These are phyloP conservation scores for Nannochloropsis salina DNA, from an alignment of 108 stramenopile species.

Conservation along the genomic window DNA sequence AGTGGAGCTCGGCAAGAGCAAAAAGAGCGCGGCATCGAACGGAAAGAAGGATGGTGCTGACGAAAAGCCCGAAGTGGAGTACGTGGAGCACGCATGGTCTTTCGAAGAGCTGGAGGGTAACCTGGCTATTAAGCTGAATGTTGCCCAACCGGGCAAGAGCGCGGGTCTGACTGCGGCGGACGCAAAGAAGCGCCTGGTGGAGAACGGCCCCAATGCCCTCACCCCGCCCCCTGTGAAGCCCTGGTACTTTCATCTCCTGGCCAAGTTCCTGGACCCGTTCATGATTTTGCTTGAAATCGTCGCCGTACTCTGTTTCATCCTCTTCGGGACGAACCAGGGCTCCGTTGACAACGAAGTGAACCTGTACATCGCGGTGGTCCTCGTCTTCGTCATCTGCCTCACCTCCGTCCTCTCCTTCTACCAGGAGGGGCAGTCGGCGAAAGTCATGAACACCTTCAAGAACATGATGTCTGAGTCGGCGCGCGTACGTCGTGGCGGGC, in stretches of 20 bases:
- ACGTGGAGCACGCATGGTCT: neutral
- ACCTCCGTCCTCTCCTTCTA: neutral
- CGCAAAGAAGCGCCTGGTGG: conserved; percentile 24
- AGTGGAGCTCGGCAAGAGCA: conserved; percentile 13
- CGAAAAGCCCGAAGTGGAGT: neutral
- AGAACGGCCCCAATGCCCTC: conserved; percentile 28
- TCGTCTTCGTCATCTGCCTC: conserved; percentile 26
- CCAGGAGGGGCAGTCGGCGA: conserved; percentile 25
- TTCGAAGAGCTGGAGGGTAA: neutral
- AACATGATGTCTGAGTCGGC: neutral
- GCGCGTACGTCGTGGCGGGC: conserved; percentile 25
- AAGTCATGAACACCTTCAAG: conserved; percentile 25
- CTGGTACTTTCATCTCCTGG: conserved; percentile 19
- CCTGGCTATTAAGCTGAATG: neutral
- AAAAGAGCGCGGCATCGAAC: neutral
- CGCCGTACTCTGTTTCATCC: conserved; percentile 31
- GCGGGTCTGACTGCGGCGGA: neutral
- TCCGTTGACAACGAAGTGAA: neutral
- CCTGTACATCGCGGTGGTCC: conserved; percentile 23
- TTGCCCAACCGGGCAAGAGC: conserved; percentile 23
- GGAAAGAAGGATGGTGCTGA: neutral
- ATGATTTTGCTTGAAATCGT: conserved; percentile 12
- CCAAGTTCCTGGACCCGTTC: conserved; percentile 20
- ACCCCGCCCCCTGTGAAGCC: conserved; percentile 18
- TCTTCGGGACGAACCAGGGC: conserved; percentile 1